phyloP scores from a whole-genome alignment of 768 basidiomycete genomes.

The Tubosaeta sp. region DNA sequence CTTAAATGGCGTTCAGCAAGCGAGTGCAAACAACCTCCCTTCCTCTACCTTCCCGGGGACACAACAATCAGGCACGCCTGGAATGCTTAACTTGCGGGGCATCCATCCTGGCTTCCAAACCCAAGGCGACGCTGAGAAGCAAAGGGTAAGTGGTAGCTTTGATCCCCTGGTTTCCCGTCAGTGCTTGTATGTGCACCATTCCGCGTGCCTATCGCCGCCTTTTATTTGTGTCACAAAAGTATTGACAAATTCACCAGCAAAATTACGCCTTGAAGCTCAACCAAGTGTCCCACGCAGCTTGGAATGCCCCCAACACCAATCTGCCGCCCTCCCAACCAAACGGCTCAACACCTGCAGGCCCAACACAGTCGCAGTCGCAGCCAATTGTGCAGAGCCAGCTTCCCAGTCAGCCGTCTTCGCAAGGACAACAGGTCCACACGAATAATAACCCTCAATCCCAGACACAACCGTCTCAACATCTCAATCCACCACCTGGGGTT shows the following conservation, averaged over 20 bases:
- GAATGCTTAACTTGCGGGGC: conserved; percentile 57
- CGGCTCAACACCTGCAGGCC: conserved; percentile 21
- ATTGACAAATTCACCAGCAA: conserved; percentile 36
- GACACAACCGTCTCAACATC: conserved; percentile 39
- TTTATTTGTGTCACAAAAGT: background rate
- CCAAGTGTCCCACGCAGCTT: conserved; percentile 57
- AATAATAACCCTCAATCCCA: conserved; percentile 32
- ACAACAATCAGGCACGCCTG: conserved; percentile 54
- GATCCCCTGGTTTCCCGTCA: background rate
- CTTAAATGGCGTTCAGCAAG: conserved; percentile 31
- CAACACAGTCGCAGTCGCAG: conserved; percentile 25
- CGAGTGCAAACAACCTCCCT: conserved; percentile 14
- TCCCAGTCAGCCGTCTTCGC: conserved; percentile 22
- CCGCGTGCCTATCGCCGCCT: background rate
- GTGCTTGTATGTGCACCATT: conserved; percentile 1
- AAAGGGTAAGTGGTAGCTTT: conserved; percentile 48
- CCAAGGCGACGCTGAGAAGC: conserved; percentile 63
- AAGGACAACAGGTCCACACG: conserved; percentile 26
- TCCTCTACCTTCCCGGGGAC: conserved; percentile 37
- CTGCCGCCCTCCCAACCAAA: conserved; percentile 32
- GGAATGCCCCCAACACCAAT: conserved; percentile 56
- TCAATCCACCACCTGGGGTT: conserved; percentile 49
- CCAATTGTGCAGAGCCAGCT: conserved; percentile 22
- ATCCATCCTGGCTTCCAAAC: conserved; percentile 44
- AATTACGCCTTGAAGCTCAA: conserved; percentile 63